Conservation (phyloP, 108 stramenopile genomes). For the Epipyxis sp. region DNA sequence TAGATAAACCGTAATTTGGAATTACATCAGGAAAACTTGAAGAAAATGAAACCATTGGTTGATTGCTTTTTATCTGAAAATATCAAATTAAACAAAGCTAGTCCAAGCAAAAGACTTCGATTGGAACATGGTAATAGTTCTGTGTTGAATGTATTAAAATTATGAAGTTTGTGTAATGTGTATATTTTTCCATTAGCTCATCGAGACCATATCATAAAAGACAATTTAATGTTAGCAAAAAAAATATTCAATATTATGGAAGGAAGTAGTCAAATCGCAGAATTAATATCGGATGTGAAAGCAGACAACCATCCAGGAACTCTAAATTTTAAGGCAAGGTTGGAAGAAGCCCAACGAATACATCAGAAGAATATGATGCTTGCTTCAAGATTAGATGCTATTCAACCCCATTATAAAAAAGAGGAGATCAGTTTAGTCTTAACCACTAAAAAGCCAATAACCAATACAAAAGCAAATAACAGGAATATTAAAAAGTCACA, state of each 20-base stretch:
- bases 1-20: no score
- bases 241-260: slow-evolving; percentile 24
- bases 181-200: no score
- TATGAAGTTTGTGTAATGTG: no score
- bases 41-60: no score
- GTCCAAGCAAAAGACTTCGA: no score
- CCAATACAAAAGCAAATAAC: slow-evolving; percentile 10
- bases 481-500: background rate
- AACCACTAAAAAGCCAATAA: background rate
- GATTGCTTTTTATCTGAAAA: no score
- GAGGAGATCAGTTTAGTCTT: background rate
- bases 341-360: slow-evolving; percentile 22
- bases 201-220: background rate
- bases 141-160: no score
- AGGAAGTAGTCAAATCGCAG: background rate
- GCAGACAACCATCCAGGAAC: slow-evolving; percentile 28
- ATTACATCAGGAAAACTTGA: no score
- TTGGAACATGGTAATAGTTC: no score
- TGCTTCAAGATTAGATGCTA: slow-evolving; percentile 7
- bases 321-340: slow-evolving; percentile 8
- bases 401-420: slow-evolving; percentile 16
- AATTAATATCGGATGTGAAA: background rate
- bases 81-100: no score
- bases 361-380: slow-evolving; percentile 29
- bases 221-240: slow-evolving; percentile 12